Evolutionary conservation across 208 protist species (phyloP).

Genomic region (Leishmania tarentolae): DNA sequence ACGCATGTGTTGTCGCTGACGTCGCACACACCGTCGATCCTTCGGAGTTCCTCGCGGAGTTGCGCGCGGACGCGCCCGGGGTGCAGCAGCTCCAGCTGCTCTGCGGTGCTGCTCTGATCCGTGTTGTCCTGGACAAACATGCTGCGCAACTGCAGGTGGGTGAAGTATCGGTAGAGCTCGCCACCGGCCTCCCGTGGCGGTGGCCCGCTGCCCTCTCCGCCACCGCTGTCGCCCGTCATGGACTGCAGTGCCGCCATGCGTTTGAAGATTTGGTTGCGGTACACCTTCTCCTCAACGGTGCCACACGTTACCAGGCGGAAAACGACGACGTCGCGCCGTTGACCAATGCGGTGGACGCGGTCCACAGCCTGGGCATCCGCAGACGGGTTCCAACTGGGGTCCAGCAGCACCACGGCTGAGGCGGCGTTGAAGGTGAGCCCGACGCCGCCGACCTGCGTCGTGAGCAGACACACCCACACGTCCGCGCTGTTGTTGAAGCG

Average conservation of each 20-base stretch:
- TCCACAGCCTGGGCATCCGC: conserved; percentile 97
- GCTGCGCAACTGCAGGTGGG: conserved; percentile 73
- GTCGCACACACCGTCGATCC: conserved; percentile 49
- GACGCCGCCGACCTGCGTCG: conserved; percentile 97
- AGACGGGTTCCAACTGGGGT: conserved; percentile 97
- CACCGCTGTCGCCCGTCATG: background rate
- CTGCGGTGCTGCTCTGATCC: conserved; percentile 60
- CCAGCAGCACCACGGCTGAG: conserved; percentile 96
- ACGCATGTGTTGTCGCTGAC: conserved; percentile 80
- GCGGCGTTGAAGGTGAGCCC: conserved; percentile 96
- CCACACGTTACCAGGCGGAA: conserved; percentile 95
- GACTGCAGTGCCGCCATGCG: conserved; percentile 77
- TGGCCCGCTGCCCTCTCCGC: background rate
- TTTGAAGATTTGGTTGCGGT: conserved; percentile 98
- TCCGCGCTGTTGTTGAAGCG: conserved; percentile 78
- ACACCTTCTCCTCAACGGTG: conserved; percentile 98
- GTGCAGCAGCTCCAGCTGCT: conserved; percentile 66
- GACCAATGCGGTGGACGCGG: conserved; percentile 98
- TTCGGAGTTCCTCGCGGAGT: conserved; percentile 15
- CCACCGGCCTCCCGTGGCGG: background rate
- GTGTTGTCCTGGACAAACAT: conserved; percentile 76
- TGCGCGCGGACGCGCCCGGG: conserved; percentile 35
- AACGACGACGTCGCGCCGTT: conserved; percentile 94
- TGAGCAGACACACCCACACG: conserved; percentile 93
- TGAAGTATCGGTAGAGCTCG: conserved; percentile 83